These are phyloP conservation scores for Phytophthora tentaculata DNA, from an alignment of 352 stramenopile species.

Conservation along the genomic window DNA sequence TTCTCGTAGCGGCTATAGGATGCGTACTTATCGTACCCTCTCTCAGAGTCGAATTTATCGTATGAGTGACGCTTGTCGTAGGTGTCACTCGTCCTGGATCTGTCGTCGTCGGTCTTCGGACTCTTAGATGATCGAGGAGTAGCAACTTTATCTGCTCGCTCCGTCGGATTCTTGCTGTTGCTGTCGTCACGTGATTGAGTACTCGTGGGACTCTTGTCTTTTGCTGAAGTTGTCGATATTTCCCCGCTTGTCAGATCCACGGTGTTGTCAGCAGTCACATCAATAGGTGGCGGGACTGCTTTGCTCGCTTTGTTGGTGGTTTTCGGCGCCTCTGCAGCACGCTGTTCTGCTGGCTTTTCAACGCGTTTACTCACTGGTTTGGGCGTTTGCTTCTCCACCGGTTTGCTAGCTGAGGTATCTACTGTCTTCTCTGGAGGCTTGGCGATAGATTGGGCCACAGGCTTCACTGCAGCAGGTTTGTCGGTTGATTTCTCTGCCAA, in stretches of 20 bases:
- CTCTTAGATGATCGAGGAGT: constrained; percentile 14
- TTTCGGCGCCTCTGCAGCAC: constrained; percentile 10
- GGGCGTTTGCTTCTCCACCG: background rate
- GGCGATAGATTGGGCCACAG: background rate
- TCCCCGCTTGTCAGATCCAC: constrained; percentile 29
- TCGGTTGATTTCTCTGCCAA: constrained; percentile 5
- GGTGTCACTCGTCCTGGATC: constrained; percentile 6
- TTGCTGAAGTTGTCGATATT: constrained; percentile 9
- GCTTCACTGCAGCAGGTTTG: constrained; percentile 14
- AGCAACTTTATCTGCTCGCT: constrained; percentile 11
- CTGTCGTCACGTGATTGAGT: constrained; percentile 12
- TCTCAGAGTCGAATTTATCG: constrained; percentile 23
- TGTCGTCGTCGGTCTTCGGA: constrained; percentile 4
- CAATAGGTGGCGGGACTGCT: constrained; percentile 9
- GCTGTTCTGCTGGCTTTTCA: constrained; percentile 19
- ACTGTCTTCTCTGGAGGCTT: constrained; percentile 8
- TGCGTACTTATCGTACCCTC: constrained; percentile 26
- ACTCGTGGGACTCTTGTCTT: background rate
- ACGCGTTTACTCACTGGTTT: constrained; percentile 7
- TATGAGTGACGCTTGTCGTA: constrained; percentile 24
- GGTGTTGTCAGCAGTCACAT: constrained; percentile 22
- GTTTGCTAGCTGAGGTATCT: background rate
- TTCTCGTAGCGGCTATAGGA: constrained; percentile 19
- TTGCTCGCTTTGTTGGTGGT: background rate
- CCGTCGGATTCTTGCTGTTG: constrained; percentile 13